These are phyloP conservation scores for Sphagnurus paluster DNA, from an alignment of 1,284 basidiomycete species.

Conservation along the genomic window DNA sequence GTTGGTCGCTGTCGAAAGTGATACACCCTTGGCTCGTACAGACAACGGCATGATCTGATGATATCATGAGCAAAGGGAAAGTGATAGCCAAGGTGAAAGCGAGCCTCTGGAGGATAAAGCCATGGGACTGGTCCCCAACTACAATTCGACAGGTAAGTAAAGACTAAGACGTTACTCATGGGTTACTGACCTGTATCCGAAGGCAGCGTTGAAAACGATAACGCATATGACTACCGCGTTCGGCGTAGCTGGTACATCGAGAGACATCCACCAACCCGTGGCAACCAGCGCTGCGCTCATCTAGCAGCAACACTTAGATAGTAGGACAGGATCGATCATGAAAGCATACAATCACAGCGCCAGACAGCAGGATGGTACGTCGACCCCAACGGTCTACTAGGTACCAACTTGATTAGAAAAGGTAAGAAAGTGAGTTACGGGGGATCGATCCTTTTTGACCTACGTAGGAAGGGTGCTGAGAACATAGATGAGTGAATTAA, in stretches of 20 bases:
- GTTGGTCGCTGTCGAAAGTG: constrained; percentile 77
- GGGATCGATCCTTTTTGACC: constrained; percentile 26
- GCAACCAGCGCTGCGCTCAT: constrained; percentile 78
- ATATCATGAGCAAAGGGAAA: constrained; percentile 6
- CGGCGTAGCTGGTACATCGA: constrained; percentile 84
- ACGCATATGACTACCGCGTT: constrained; percentile 91
- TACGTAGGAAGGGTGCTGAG: constrained; percentile 82
- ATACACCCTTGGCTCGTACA: constrained; percentile 93
- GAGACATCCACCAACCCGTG: constrained; percentile 92
- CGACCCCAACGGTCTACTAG: constrained; percentile 93
- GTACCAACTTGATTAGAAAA: constrained; percentile 74
- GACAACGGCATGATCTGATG: constrained; percentile 87
- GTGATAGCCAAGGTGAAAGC: constrained; percentile 2
- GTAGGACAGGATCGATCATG: constrained; percentile 3
- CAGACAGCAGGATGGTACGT: constrained; percentile 87
- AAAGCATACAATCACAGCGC: constrained; percentile 76
- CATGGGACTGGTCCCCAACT: constrained; percentile 82
- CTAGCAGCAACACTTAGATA: constrained; percentile 34
- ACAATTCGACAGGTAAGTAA: constrained; percentile 10
- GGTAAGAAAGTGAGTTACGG: constrained; percentile 2
- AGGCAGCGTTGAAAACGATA: constrained; percentile 92
- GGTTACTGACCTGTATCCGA: constrained; percentile 70
- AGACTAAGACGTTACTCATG: background rate
- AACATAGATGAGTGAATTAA: constrained; percentile 89
- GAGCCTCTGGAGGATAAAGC: constrained; percentile 86